Percentiles rank a stretch among this genome's conserved stretches.
Conservation (phyloP, 768 basidiomycete genomes). For the Phaeolepiota aurea region DNA sequence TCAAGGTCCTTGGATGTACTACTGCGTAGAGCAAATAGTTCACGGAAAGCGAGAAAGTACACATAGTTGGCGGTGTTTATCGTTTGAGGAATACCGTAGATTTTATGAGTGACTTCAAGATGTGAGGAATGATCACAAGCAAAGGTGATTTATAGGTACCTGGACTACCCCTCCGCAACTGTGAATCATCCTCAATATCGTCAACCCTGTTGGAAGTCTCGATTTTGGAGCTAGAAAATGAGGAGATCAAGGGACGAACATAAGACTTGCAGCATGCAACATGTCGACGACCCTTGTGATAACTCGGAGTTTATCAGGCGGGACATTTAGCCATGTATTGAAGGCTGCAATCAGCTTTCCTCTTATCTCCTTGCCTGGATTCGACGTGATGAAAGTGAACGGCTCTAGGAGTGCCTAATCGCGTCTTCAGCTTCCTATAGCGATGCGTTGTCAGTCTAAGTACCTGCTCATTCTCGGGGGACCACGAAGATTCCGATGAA, state of each 20-base stretch:
- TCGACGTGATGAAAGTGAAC: constrained; percentile 72
- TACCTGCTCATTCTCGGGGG: background rate
- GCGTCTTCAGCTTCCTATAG: background rate
- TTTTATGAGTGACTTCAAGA: constrained; percentile 72
- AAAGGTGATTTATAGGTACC: too few relatives aligned
- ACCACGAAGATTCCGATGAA: background rate
- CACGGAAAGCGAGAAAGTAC: constrained; percentile 81
- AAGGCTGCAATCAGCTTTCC: constrained; percentile 85
- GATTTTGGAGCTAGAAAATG: background rate
- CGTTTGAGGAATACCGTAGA: constrained; percentile 88
- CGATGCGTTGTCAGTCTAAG: background rate
- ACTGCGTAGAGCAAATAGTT: constrained; percentile 48
- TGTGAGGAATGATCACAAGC: too few relatives aligned
- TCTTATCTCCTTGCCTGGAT: constrained; percentile 91
- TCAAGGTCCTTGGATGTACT: constrained; percentile 33
- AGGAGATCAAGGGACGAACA: constrained; percentile 40
- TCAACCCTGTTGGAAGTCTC: constrained; percentile 49
- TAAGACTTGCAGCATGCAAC: constrained; percentile 92
- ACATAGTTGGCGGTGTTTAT: constrained; percentile 93
- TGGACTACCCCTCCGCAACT: constrained; percentile 73
- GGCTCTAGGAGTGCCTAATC: constrained; percentile 67
- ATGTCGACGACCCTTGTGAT: constrained; percentile 84
- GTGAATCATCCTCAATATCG: constrained; percentile 83
- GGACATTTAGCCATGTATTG: constrained; percentile 86
- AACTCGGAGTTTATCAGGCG: constrained; percentile 54